Percentiles rank a stretch among this genome's conserved stretches.
phyloP scores from a whole-genome alignment of 768 basidiomycete species.

The Thelephora ganbajun region DNA sequence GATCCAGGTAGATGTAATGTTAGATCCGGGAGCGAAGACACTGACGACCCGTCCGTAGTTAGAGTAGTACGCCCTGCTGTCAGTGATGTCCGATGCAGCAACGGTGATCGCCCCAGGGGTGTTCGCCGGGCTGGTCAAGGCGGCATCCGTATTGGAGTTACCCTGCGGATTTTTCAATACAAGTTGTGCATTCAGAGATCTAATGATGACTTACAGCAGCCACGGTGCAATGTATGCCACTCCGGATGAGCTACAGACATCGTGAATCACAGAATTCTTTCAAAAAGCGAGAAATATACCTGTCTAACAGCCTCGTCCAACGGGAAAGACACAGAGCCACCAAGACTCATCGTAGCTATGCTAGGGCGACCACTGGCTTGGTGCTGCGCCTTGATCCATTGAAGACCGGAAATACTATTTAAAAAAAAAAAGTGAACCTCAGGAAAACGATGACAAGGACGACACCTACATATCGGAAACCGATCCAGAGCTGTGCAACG shows the following conservation, averaged over 20 bases:
- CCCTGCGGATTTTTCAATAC: slow-evolving; percentile 18
- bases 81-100: slow-evolving; percentile 23
- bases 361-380: slow-evolving; percentile 3
- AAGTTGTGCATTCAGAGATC: not conserved
- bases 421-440: not conserved
- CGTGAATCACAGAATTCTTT: not conserved
- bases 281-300: not conserved
- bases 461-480: slow-evolving; percentile 71
- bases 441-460: not conserved
- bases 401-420: slow-evolving; percentile 12
- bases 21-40: slow-evolving; percentile 25
- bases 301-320: slow-evolving; percentile 11
- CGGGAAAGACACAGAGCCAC: slow-evolving; percentile 6
- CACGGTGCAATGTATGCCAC: slow-evolving; percentile 6
- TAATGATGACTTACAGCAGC: not conserved
- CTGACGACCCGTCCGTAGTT: slow-evolving; percentile 30
- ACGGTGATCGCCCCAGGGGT: slow-evolving; percentile 23
- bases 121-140: slow-evolving; percentile 21
- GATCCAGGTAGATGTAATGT: slow-evolving; percentile 20
- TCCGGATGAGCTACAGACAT: not conserved
- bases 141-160: slow-evolving; percentile 20
- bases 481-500: slow-evolving; percentile 25
- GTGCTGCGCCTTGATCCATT: slow-evolving; percentile 8
- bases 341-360: slow-evolving; percentile 11
- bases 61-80: slow-evolving; percentile 22